Base-by-base conservation (phyloP, 2,329 filamentous ascomycete genomes). In the Xylaria digitata region DNA sequence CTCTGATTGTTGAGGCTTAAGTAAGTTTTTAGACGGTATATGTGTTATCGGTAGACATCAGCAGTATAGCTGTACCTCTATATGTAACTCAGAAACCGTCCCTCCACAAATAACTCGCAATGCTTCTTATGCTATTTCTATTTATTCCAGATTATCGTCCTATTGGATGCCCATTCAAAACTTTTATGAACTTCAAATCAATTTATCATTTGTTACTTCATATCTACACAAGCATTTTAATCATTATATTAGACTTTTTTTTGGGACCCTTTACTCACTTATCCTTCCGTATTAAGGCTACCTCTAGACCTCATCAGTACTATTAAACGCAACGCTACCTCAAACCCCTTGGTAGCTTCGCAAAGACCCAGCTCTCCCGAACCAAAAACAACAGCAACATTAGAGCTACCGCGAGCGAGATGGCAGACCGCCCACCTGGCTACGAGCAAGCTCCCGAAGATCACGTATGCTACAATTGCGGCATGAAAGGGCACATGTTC, bases 381-480 rank as follows among this genome's bases (percentile, higher is more conserved):
- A 40, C 19, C 15, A 60, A 30, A 32, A 9, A 23, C 26, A 11
- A 43, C 40, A 37, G 19, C 9, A 42, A 45, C 17, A 30, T n/a
- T 23, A 21, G 15, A 30, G 55, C n/a, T 46, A 61, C 32, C 55
- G 7, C 37, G 42, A 63, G 48, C 52, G 71, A 67, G 53, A 77
- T 77, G 75, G 70, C 71, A 15, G 70, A 74, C 60, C 70, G 60
- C 46, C 71, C 72, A 17, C 73, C 76, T 17, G 74, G 75, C 56
- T 72, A 72, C 58, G 72, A 72, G 65, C 65, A 74, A 42, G 69
- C 68, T n/a, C 71, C 68, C 40, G 74, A 74, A 58, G 74, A 76
- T 21, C 74, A 66, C 17, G 71, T 73, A 13, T 78, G 76, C 57
- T 78, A 78, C 49, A 78, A 78, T 58, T 78, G 76, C 70, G 76